Conservation (phyloP, 2,329 filamentous ascomycete genomes). For the Stemphylium beticola region DNA sequence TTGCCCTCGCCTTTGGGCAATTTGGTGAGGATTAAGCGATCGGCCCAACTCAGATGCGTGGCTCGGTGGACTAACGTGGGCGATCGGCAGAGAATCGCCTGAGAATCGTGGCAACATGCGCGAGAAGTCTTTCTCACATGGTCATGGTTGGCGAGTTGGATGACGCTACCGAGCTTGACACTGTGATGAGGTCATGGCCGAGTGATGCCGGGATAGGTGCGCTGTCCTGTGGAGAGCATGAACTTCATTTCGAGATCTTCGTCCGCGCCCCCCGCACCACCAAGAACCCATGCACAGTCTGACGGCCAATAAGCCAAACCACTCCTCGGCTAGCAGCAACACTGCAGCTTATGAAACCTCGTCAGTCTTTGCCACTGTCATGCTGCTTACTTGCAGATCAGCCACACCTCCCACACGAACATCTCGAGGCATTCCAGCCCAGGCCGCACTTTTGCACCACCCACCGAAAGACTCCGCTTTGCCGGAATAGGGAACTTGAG, state of each 20-base stretch:
- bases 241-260: conserved; percentile 6
- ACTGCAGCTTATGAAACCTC: conserved; percentile 1
- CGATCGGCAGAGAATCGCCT: conserved; percentile 9
- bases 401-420: not conserved
- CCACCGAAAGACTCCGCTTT: conserved; percentile 2
- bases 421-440: not conserved
- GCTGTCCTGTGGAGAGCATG: conserved; percentile 3
- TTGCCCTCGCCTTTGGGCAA: not conserved
- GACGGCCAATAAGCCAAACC: not conserved
- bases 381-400: not conserved
- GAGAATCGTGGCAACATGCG: conserved; percentile 7
- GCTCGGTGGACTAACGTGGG: conserved; percentile 1
- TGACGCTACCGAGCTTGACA: conserved; percentile 1
- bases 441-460: conserved; percentile 1
- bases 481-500: conserved; percentile 7
- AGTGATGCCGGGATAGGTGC: conserved; percentile 2
- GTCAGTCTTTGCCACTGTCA: not conserved
- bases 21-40: conserved; percentile 5
- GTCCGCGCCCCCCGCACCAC: conserved; percentile 1
- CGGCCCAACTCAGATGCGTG: not conserved
- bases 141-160: not conserved
- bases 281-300: not conserved
- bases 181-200: conserved; percentile 13
- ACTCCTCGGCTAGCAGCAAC: not conserved
- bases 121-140: conserved; percentile 8